phyloP scores from a whole-genome alignment of 495 filamentous ascomycete species.

The Aspergillus egyptiacus region DNA sequence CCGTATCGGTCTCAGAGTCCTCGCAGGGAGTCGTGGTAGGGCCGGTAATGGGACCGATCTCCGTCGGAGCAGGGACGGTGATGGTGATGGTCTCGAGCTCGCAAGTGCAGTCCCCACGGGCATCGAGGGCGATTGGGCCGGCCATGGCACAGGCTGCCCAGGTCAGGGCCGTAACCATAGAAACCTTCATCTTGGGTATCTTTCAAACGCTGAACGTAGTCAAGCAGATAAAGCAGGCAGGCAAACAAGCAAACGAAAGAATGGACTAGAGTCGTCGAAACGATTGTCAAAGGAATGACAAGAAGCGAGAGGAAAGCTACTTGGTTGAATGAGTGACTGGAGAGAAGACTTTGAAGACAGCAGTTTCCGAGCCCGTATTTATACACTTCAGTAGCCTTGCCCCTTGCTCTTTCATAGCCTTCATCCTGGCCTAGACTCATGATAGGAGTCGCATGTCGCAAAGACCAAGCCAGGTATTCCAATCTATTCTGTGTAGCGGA shows the following conservation, averaged over 20 bases:
- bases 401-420: not conserved
- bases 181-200: constrained; percentile 19
- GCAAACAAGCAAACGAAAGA: constrained; percentile 6
- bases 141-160: constrained; percentile 18
- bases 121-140: constrained; percentile 10
- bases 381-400: not conserved
- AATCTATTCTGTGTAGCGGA: not conserved
- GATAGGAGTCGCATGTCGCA: not conserved
- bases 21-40: not conserved
- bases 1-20: not conserved
- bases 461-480: not conserved
- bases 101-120: constrained; percentile 10
- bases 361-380: not conserved
- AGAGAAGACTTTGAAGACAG: not conserved
- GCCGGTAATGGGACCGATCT: not conserved
- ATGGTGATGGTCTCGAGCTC: constrained; percentile 10
- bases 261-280: constrained; percentile 1
- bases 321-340: constrained; percentile 8
- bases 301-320: not conserved
- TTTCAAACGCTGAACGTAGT: constrained; percentile 8
- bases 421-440: not conserved
- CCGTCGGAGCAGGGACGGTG: constrained; percentile 10
- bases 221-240: constrained; percentile 3
- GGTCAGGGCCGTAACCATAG: constrained; percentile 16
- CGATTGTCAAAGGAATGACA: constrained; percentile 7